phyloP scores from a whole-genome alignment of 768 basidiomycete genomes.

The Trametes cingulata region DNA sequence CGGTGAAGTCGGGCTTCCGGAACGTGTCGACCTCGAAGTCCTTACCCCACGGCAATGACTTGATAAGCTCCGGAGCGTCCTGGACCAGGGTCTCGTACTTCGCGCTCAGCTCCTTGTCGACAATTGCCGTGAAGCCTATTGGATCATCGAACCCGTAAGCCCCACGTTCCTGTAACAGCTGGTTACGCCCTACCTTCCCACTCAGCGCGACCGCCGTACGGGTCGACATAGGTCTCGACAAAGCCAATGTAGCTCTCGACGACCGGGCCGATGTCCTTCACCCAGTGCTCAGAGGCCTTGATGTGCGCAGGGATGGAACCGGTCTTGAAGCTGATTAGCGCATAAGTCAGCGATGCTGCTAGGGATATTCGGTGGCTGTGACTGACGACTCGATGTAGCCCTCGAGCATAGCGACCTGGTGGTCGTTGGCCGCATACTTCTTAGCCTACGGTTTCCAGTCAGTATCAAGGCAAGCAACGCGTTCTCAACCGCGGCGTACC shows the following conservation, averaged over 20 bases:
- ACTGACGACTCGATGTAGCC: constrained; percentile 76
- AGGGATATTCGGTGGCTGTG: not conserved
- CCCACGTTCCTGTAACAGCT: not conserved
- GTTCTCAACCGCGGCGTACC: constrained; percentile 35
- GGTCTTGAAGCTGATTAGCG: constrained; percentile 57
- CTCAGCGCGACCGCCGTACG: constrained; percentile 88
- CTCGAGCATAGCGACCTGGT: constrained; percentile 73
- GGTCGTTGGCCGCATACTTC: constrained; percentile 70
- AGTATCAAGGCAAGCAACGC: not conserved
- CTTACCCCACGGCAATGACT: constrained; percentile 79
- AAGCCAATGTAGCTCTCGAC: constrained; percentile 90
- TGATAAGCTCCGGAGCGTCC: constrained; percentile 75
- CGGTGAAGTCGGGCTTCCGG: constrained; percentile 86
- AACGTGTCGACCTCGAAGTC: constrained; percentile 56
- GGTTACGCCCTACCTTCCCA: constrained; percentile 70
- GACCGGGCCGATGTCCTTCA: constrained; percentile 82
- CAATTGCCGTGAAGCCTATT: constrained; percentile 83
- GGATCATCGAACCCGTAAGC: not conserved
- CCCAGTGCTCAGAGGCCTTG: constrained; percentile 77
- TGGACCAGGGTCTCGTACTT: constrained; percentile 81
- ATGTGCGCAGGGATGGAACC: constrained; percentile 83
- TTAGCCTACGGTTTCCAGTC: constrained; percentile 50
- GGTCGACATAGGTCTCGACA: constrained; percentile 80
- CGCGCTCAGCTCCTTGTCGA: constrained; percentile 79
- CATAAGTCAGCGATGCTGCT: not conserved